These are phyloP conservation scores for Orbilia blumenaviensis DNA, from an alignment of 2,329 filamentous ascomycete species.

Conservation along the genomic window DNA sequence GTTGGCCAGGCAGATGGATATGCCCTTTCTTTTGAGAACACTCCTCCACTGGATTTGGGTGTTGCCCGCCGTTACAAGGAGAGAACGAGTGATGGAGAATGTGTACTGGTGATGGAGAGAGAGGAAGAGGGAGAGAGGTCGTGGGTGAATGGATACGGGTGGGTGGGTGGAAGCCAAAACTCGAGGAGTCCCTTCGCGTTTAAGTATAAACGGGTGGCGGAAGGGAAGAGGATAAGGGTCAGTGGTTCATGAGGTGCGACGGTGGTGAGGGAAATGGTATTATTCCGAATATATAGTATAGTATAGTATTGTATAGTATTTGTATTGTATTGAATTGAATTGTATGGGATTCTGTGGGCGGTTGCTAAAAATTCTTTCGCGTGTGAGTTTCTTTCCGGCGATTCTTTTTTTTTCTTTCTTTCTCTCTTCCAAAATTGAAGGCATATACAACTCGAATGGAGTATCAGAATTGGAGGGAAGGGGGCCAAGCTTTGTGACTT, in stretches of 20 bases:
- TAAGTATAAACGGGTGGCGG: conserved; percentile 50
- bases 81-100: conserved; percentile 12
- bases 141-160: not conserved
- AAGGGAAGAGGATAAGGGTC: conserved; percentile 25
- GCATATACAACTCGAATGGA: conserved; percentile 25
- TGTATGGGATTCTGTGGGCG: not conserved
- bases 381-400: conserved; percentile 40
- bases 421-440: not conserved
- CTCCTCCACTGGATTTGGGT: conserved; percentile 8
- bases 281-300: not conserved
- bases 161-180: not conserved
- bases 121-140: conserved; percentile 10
- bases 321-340: not conserved
- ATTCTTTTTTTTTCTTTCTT: not conserved
- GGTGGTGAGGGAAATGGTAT: not conserved
- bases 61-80: conserved; percentile 42
- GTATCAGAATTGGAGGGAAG: conserved; percentile 4
- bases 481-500: conserved; percentile 8
- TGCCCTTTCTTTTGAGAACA: not conserved
- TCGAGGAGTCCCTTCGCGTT: conserved; percentile 47
- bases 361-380: conserved; percentile 41
- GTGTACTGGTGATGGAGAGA: no score
- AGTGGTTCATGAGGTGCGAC: conserved; percentile 49
- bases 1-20: not conserved
- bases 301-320: not conserved